Evolutionary conservation across 768 basidiomycete genomes (phyloP).

Genomic region (Tricholoma furcatifolium): DNA sequence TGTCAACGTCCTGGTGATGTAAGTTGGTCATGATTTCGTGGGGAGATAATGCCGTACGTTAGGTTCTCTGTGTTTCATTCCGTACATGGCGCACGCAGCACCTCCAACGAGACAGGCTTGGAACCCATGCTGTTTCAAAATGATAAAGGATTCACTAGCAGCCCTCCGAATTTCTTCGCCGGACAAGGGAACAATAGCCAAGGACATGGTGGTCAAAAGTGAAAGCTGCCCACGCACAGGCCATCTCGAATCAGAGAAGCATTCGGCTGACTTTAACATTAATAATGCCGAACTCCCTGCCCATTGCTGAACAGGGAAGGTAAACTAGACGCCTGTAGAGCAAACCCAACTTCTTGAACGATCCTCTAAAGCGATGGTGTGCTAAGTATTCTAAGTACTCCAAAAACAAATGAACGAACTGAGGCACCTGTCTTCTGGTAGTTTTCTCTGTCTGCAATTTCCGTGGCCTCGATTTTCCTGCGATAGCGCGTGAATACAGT

Average conservation of each 20-base stretch:
- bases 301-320: no score
- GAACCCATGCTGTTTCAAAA: conserved; percentile 23
- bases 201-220: not conserved
- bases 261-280: not conserved
- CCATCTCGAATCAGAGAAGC: not conserved
- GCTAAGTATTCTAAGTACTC: no score
- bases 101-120: conserved; percentile 39
- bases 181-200: not conserved
- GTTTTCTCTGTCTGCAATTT: conserved; percentile 49
- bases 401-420: no score
- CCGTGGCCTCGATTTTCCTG: conserved; percentile 46
- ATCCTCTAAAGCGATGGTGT: no score
- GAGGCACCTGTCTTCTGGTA: conserved; percentile 39
- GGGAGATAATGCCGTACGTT: conserved; percentile 23
- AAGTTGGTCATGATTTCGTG: not conserved
- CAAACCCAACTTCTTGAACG: no score
- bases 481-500: conserved; percentile 45
- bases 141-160: conserved; percentile 23
- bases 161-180: conserved; percentile 23
- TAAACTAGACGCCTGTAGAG: no score
- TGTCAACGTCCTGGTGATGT: conserved; percentile 41
- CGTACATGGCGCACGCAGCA: conserved; percentile 36
- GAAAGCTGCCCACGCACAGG: not conserved
- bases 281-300: no score
- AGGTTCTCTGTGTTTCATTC: conserved; percentile 31